These are phyloP conservation scores for Sphagnum magellanicum DNA, from an alignment of 228 moss, liverwort and hornwort genomes.

Conservation along the genomic window DNA sequence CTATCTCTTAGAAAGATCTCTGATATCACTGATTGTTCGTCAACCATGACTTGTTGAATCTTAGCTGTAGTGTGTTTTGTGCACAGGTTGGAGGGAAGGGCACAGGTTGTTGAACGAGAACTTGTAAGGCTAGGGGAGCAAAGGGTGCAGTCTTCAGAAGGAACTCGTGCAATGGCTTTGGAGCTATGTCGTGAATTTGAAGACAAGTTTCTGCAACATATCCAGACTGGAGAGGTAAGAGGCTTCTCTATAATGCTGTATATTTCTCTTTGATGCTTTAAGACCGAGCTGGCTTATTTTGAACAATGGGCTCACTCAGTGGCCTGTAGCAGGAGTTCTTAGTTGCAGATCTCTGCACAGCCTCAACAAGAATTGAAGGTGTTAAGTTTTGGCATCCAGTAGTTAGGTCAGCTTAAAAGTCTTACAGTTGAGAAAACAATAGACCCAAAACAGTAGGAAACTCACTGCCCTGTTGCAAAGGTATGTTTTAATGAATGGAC, in stretches of 20 bases:
- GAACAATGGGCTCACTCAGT: background rate
- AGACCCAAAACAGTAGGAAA: too few relatives aligned
- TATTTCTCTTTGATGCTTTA: too few relatives aligned
- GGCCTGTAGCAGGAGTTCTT: background rate
- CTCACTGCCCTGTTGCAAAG: too few relatives aligned
- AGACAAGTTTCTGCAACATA: constrained; percentile 86
- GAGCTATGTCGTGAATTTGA: constrained; percentile 98
- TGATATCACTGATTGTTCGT: too few relatives aligned
- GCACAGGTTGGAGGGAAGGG: constrained; percentile 85
- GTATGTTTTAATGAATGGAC: too few relatives aligned
- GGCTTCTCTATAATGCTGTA: background rate
- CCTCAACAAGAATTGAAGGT: too few relatives aligned
- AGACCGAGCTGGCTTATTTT: background rate
- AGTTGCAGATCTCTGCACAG: too few relatives aligned
- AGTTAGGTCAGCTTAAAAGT: too few relatives aligned
- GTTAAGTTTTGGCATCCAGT: too few relatives aligned
- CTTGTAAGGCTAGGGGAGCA: constrained; percentile 93
- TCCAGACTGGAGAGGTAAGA: constrained; percentile 86
- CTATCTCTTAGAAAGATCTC: too few relatives aligned
- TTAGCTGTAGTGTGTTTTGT: background rate
- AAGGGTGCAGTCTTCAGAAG: constrained; percentile 90
- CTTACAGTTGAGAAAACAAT: too few relatives aligned
- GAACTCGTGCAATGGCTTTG: constrained; percentile 88
- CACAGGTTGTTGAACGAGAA: constrained; percentile 88
- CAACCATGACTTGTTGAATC: too few relatives aligned